Percentiles rank a stretch among this genome's conserved stretches.
Conservation (phyloP, 73 alveolate species). For the Tetrahymena borealis region DNA sequence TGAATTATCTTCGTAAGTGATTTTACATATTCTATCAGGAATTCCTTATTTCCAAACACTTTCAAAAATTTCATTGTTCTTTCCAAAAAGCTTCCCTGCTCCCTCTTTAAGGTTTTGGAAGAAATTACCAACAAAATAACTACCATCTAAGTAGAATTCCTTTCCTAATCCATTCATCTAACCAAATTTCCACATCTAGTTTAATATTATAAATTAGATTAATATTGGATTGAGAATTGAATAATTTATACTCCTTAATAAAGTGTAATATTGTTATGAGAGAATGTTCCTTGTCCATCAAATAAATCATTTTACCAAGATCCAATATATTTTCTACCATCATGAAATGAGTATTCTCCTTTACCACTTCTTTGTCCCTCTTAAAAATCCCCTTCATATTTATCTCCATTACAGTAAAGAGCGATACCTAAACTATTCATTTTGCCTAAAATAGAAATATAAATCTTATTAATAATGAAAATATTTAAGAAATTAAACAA, state of each 20-base stretch:
- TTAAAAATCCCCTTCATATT: conserved; percentile 44
- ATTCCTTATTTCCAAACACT: not conserved
- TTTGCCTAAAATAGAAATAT: not conserved
- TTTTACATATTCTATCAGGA: not conserved
- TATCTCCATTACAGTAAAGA: not conserved
- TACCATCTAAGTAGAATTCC: not conserved
- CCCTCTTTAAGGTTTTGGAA: not conserved
- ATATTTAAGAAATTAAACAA: no score
- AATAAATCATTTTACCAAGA: conserved; percentile 26
- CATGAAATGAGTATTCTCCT: conserved; percentile 45
- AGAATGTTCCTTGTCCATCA: not conserved
- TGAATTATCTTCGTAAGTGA: not conserved
- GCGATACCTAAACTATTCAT: not conserved
- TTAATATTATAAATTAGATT: not conserved
- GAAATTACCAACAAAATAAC: not conserved
- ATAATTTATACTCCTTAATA: not conserved
- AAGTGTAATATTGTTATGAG: not conserved
- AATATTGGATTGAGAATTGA: not conserved
- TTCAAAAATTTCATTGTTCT: not conserved
- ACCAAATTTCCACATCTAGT: not conserved
- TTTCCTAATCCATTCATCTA: not conserved
- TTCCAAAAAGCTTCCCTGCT: not conserved
- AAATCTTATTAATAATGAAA: no score
- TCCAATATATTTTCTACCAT: conserved; percentile 34
- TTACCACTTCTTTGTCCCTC: conserved; percentile 51